phyloP scores from a whole-genome alignment of 2,329 filamentous ascomycete species.

The Huntiella decipiens region DNA sequence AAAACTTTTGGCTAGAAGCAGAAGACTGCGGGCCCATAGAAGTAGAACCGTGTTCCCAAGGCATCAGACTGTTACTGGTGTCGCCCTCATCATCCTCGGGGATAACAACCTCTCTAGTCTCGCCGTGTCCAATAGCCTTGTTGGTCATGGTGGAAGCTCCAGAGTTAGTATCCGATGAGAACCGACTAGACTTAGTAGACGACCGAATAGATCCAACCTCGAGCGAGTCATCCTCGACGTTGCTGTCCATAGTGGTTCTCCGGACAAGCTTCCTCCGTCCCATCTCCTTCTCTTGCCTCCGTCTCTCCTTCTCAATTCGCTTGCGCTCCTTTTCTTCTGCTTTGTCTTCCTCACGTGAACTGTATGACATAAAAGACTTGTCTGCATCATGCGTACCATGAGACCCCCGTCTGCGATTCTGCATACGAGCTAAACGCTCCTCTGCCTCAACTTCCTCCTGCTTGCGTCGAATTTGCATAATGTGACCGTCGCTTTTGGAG shows the following conservation, averaged over 20 bases:
- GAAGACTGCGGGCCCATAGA: not conserved
- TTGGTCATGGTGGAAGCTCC: not conserved
- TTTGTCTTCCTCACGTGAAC: not conserved
- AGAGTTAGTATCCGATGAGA: constrained; percentile 6
- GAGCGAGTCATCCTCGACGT: not conserved
- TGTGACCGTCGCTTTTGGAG: constrained; percentile 68
- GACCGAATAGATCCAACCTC: constrained; percentile 5
- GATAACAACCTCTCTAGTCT: constrained; percentile 5
- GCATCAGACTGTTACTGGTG: not conserved
- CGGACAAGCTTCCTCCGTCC: constrained; percentile 7
- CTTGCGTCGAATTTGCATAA: constrained; percentile 40
- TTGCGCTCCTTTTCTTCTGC: constrained; percentile 2
- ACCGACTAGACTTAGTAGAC: constrained; percentile 6
- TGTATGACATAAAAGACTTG: constrained; percentile 2
- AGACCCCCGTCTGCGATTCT: not conserved
- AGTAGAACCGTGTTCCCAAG: constrained; percentile 1
- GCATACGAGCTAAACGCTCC: constrained; percentile 4
- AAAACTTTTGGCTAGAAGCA: not conserved
- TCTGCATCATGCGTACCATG: constrained; percentile 3
- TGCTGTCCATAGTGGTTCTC: not conserved
- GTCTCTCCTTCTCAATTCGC: constrained; percentile 2
- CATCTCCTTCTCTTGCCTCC: constrained; percentile 6
- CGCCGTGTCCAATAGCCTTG: not conserved
- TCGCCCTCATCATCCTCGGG: not conserved
- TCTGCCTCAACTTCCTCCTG: constrained; percentile 21